These are phyloP conservation scores for Calonectria naviculata DNA, from an alignment of 2,329 filamentous ascomycete species.

Conservation along the genomic window DNA sequence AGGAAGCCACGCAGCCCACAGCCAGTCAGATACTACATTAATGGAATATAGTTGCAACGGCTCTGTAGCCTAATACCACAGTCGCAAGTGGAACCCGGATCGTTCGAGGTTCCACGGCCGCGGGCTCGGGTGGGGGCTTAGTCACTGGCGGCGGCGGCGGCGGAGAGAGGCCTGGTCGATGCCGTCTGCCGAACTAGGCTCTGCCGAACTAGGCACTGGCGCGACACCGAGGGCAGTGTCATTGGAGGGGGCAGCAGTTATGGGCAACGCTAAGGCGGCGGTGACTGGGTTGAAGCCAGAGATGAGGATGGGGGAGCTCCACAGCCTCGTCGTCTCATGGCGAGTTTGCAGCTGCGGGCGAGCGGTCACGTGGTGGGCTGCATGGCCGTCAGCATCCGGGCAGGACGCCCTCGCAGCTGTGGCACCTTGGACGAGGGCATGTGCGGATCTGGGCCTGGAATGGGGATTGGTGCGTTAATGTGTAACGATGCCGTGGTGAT, in stretches of 20 bases:
- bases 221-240: not conserved
- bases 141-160: not conserved
- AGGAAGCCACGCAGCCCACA: not conserved
- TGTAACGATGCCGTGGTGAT: not conserved
- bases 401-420: not conserved
- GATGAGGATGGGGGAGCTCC: not conserved
- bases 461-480: not conserved
- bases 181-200: not conserved
- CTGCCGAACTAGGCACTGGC: not conserved
- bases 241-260: not conserved
- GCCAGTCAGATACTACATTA: not conserved
- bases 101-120: not conserved
- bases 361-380: not conserved
- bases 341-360: not conserved
- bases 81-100: not conserved
- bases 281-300: not conserved
- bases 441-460: not conserved
- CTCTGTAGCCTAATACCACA: not conserved
- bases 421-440: not conserved
- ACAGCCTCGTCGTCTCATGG: not conserved
- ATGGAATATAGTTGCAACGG: not conserved
- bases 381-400: not conserved
- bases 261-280: not conserved
- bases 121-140: not conserved
- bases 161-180: not conserved